Evolutionary conservation across 148 eudicot genomes (phyloP).

Genomic region (Chenopodium formosanum): DNA sequence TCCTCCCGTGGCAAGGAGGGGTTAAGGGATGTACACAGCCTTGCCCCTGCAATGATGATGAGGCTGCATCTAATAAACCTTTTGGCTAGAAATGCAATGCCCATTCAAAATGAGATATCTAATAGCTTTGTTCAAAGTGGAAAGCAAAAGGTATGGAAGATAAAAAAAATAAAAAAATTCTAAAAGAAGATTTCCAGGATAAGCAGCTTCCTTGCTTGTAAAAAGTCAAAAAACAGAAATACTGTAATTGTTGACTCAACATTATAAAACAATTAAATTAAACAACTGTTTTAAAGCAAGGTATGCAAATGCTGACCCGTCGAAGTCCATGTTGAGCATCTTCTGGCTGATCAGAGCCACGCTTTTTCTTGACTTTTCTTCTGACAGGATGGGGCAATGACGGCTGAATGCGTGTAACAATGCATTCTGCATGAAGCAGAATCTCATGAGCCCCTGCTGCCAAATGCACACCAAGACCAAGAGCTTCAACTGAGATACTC

Average conservation of each 20-base stretch:
- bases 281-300: not conserved
- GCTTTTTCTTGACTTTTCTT: conserved; percentile 40
- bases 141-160: no score
- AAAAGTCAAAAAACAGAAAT: no score
- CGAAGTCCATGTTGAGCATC: conserved; percentile 81
- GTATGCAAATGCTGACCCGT: conserved; percentile 48
- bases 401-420: conserved; percentile 68
- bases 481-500: conserved; percentile 93
- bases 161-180: no score
- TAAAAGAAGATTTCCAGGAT: no score
- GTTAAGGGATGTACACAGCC: not conserved
- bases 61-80: not conserved
- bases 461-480: conserved; percentile 90
- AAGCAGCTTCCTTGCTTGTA: not conserved
- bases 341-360: conserved; percentile 66
- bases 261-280: no score
- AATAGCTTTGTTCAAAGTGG: no score
- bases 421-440: conserved; percentile 78
- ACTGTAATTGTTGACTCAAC: not conserved
- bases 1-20: not conserved
- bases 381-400: conserved; percentile 50
- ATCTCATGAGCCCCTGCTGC: conserved; percentile 90
- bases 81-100: not conserved
- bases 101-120: not conserved
- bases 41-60: not conserved